Evolutionary conservation across 805 yeast genomes (phyloP), one percentile per base, ranked within the genome.

Genomic region (Candida ascalaphidarum): DNA sequence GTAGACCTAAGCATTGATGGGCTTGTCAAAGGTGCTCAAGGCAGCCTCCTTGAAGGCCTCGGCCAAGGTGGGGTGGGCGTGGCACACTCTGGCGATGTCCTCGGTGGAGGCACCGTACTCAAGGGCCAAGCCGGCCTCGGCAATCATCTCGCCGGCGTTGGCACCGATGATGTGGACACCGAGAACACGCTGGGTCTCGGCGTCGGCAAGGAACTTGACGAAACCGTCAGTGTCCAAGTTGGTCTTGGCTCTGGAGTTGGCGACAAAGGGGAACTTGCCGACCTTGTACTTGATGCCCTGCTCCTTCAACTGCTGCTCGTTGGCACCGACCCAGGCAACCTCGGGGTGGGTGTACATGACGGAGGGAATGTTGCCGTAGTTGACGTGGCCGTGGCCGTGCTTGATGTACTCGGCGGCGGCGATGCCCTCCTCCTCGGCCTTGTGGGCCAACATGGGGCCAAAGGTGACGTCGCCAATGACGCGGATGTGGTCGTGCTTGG

Each of bases 301-400:
- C 46, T 73, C 88, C 71, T 89, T 88, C 57, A 88, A 74, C 64
- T 88, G 88, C 68, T 88, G 79, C 68, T 92, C 99, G 52, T 77
- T 82, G 64, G 83, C 83, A 47, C 99, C 99, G 45, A 83, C 95
- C 98, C 98, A 92, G 29, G 97, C 97, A 45, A 92, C 96, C 70
- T 92, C 99, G 40, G 99, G 99, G 65, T 86, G 96, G 27, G 97
- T 80, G 73, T 92, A 92, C 98, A 92, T 92, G 43, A 92, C 98
- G 20, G 96, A 77, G 42, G 99, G 99, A 46, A 92, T 92, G 68
- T 83, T 94, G 47, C 79, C 94, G 65, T 92, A 92, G 77, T 92
- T 92, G 44, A 92, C 97, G 58, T 92, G 98, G 35, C 99, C 99
- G 55, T 81, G 82, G 42, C 97, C 98, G 44, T 62, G 62, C 70